phyloP scores from a whole-genome alignment of 768 basidiomycete genomes.

The Psilocybe cyanescens region DNA sequence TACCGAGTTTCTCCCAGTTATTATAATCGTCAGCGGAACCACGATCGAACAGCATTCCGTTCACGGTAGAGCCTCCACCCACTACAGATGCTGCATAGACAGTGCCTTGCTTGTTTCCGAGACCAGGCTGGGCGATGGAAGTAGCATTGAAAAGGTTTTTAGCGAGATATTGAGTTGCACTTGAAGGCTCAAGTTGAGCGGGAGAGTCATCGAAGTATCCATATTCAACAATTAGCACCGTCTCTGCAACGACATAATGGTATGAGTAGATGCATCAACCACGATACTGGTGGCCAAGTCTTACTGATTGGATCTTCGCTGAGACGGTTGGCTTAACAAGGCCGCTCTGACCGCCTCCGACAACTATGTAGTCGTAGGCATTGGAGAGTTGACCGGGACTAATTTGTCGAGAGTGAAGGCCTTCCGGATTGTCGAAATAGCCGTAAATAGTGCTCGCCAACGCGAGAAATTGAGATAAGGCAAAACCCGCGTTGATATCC shows the following conservation, averaged over 20 bases:
- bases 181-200: conserved; percentile 5
- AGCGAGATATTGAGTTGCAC: not conserved
- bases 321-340: conserved; percentile 16
- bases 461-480: not conserved
- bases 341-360: conserved; percentile 17
- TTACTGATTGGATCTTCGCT: conserved; percentile 14
- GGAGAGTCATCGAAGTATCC: conserved; percentile 11
- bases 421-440: not conserved
- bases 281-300: not conserved
- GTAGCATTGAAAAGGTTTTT: conserved; percentile 6
- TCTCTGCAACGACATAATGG: not conserved
- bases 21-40: conserved; percentile 15
- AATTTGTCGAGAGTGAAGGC: not conserved
- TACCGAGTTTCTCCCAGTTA: conserved; percentile 15
- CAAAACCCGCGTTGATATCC: not conserved
- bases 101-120: not conserved
- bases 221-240: conserved; percentile 12
- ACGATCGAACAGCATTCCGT: conserved; percentile 18
- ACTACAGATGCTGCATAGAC: conserved; percentile 16
- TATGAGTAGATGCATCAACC: not conserved
- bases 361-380: not conserved
- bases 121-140: not conserved
- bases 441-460: not conserved
- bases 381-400: not conserved
- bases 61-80: conserved; percentile 17